Evolutionary conservation across 2,329 filamentous ascomycete species (phyloP).

Genomic region (Talaromyces sp.): DNA sequence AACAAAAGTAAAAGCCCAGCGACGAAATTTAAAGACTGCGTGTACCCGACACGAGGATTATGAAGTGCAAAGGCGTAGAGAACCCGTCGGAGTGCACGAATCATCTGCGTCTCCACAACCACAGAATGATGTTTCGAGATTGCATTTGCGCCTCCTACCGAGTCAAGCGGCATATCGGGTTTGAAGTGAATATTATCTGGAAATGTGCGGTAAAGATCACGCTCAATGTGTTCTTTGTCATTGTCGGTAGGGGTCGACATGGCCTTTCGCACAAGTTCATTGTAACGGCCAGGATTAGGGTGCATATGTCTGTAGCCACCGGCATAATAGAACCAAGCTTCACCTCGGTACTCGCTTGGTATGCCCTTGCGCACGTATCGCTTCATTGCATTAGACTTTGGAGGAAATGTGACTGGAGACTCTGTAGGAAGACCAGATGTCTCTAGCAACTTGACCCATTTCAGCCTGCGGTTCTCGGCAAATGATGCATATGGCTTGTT

Average conservation of each 20-base stretch:
- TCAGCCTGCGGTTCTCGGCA: slow-evolving; percentile 65
- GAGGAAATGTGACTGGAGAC: slow-evolving; percentile 70
- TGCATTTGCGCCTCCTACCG: slow-evolving; percentile 22
- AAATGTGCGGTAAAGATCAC: slow-evolving; percentile 88
- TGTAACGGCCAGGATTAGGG: slow-evolving; percentile 72
- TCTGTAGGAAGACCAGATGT: slow-evolving; percentile 69
- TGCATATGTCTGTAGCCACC: slow-evolving; percentile 74
- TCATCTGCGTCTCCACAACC: slow-evolving; percentile 65
- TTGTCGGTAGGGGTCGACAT: slow-evolving; percentile 60
- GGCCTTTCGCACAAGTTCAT: slow-evolving; percentile 60
- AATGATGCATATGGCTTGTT: slow-evolving; percentile 68
- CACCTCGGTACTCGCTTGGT: slow-evolving; percentile 87
- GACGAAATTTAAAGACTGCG: slow-evolving; percentile 91
- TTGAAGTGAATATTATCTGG: slow-evolving; percentile 92
- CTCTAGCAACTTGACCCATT: slow-evolving; percentile 74
- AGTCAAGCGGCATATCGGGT: slow-evolving; percentile 42
- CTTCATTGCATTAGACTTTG: slow-evolving; percentile 75
- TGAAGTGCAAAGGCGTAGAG: slow-evolving; percentile 85
- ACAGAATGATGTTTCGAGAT: slow-evolving; percentile 28
- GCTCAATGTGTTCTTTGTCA: slow-evolving; percentile 85
- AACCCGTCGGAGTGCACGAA: slow-evolving; percentile 75
- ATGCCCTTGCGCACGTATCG: slow-evolving; percentile 89
- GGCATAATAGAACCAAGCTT: slow-evolving; percentile 95
- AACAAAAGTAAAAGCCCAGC: slow-evolving; percentile 86
- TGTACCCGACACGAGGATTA: slow-evolving; percentile 89